These are phyloP conservation scores for Globomyces pollinis-pini DNA, from an alignment of 192 early-diverging fungal species.

Conservation along the genomic window DNA sequence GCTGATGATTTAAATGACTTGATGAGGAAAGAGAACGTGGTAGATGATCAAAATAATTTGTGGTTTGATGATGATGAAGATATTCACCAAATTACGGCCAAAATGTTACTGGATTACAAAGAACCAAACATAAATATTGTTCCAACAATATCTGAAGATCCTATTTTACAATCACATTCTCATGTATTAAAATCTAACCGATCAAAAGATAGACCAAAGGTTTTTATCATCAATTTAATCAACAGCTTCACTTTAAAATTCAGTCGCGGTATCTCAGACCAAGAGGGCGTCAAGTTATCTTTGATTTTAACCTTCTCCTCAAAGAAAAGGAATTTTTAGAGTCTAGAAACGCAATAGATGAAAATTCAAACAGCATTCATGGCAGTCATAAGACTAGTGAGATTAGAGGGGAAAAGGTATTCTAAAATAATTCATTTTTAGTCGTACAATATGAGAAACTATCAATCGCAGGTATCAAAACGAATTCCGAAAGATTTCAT, in stretches of 20 bases:
- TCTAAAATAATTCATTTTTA: not conserved
- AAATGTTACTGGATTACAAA: not conserved
- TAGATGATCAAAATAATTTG: not conserved
- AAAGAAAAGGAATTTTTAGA: too few relatives aligned
- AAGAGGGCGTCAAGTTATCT: not conserved
- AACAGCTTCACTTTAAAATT: not conserved
- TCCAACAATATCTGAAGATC: not conserved
- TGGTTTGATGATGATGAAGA: not conserved
- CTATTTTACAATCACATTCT: not conserved
- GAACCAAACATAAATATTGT: not conserved
- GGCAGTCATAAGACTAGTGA: not conserved
- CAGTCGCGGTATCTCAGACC: not conserved
- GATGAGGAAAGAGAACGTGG: not conserved
- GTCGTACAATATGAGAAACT: conserved; percentile 11
- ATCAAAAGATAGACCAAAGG: conserved; percentile 1
- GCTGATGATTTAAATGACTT: not conserved
- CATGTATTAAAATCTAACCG: too few relatives aligned
- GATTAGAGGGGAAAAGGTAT: not conserved
- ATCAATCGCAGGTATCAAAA: conserved; percentile 28
- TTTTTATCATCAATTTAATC: not conserved
- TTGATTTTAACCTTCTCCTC: not conserved
- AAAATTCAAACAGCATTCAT: too few relatives aligned
- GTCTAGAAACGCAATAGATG: too few relatives aligned
- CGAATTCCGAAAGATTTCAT: conserved; percentile 41
- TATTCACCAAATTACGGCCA: not conserved